A percentile compares a stretch with the other conserved stretches of the same genome.
These are phyloP conservation scores for Tylopilus sp. DNA, from an alignment of 1,284 basidiomycete species.

Conservation along the genomic window DNA sequence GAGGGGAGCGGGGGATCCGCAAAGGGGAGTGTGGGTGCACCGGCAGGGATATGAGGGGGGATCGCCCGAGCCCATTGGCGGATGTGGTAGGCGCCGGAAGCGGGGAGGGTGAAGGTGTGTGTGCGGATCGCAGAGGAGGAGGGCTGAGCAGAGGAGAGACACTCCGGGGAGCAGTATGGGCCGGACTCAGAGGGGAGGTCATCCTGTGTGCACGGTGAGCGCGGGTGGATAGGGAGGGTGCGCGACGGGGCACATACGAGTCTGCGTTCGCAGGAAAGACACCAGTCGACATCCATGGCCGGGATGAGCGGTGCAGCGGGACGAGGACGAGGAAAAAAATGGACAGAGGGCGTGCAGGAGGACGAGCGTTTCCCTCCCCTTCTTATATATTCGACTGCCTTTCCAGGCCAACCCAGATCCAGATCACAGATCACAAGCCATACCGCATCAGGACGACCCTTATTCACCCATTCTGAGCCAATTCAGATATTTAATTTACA, in stretches of 20 bases:
- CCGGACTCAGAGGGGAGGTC: slow-evolving; percentile 27
- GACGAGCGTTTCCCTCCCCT: slow-evolving; percentile 7
- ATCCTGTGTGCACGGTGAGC: slow-evolving; percentile 39
- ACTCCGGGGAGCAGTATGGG: slow-evolving; percentile 58
- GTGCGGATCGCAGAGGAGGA: slow-evolving; percentile 14
- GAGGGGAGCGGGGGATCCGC: slow-evolving; percentile 12
- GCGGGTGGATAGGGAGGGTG: neutral
- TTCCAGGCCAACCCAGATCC: slow-evolving; percentile 20
- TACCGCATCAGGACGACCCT: slow-evolving; percentile 23
- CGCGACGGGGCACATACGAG: slow-evolving; percentile 42
- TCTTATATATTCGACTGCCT: slow-evolving; percentile 34
- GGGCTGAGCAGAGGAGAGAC: slow-evolving; percentile 38
- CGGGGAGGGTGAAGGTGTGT: neutral
- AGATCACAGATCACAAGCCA: neutral
- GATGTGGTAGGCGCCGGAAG: slow-evolving; percentile 18
- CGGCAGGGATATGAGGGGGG: slow-evolving; percentile 32
- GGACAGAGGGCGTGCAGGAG: slow-evolving; percentile 18
- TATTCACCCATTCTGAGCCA: slow-evolving; percentile 15
- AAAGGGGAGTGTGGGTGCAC: slow-evolving; percentile 30
- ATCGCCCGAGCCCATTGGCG: slow-evolving; percentile 33
- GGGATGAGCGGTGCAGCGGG: no score
- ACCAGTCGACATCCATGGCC: slow-evolving; percentile 66
- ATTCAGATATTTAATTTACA: slow-evolving; percentile 39
- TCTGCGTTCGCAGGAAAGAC: slow-evolving; percentile 57
- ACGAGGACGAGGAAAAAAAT: slow-evolving; percentile 13